A percentile compares a stretch with the other conserved stretches of the same genome.
Conservation (phyloP, 306 rosid species). For the Dicorynia guianensis region DNA sequence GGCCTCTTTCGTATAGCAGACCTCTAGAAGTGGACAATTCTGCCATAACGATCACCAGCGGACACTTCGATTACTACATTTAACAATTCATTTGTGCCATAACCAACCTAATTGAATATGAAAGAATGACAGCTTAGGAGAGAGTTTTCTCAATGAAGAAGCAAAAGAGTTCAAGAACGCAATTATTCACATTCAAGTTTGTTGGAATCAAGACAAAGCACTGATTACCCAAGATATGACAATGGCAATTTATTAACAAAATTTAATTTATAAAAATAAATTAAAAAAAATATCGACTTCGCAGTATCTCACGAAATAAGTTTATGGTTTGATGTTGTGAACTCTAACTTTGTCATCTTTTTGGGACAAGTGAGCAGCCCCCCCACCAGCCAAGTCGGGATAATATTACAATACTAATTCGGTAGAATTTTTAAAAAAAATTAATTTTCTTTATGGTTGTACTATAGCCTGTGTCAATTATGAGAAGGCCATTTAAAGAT, state of each 20-base stretch:
- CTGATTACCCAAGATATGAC: no score
- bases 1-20: neutral
- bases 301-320: slow-evolving; percentile 1
- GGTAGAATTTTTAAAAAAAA: neutral
- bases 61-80: slow-evolving; percentile 15
- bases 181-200: slow-evolving; percentile 23
- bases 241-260: no score
- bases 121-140: slow-evolving; percentile 39
- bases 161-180: slow-evolving; percentile 8
- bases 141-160: slow-evolving; percentile 35
- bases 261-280: no score
- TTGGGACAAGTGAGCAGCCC: slow-evolving; percentile 30
- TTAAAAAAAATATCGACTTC: neutral
- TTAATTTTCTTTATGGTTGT: slow-evolving; percentile 4
- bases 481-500: slow-evolving; percentile 8
- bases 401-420: slow-evolving; percentile 29
- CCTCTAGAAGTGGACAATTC: slow-evolving; percentile 32
- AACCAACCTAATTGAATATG: slow-evolving; percentile 31
- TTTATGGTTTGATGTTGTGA: slow-evolving; percentile 21
- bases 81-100: slow-evolving; percentile 39
- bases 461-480: slow-evolving; percentile 9
- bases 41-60: slow-evolving; percentile 24
- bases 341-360: slow-evolving; percentile 40
- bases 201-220: slow-evolving; percentile 26
- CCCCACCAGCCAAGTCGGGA: slow-evolving; percentile 27